These are phyloP conservation scores for Gymnopilus junonius DNA, from an alignment of 768 basidiomycete genomes.

Conservation along the genomic window DNA sequence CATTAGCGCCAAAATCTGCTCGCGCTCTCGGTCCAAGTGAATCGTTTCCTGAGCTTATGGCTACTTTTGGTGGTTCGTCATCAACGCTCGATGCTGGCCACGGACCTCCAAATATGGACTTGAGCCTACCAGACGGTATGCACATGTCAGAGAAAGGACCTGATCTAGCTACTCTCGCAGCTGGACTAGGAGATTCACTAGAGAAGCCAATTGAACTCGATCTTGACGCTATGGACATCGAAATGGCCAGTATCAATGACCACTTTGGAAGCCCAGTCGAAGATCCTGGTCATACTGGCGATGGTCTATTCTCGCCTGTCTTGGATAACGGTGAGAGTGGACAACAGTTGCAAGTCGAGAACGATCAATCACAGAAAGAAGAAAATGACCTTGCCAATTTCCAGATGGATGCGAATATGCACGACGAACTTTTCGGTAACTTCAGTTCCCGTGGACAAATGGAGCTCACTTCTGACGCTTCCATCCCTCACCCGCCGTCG, in stretches of 20 bases:
- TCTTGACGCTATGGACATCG: constrained; percentile 68
- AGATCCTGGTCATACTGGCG: constrained; percentile 35
- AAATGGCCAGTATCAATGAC: constrained; percentile 56
- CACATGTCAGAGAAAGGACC: constrained; percentile 17
- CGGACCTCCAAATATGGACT: constrained; percentile 58
- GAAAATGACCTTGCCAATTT: constrained; percentile 15
- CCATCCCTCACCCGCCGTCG: constrained; percentile 11
- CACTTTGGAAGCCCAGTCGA: constrained; percentile 54
- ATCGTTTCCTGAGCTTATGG: constrained; percentile 68
- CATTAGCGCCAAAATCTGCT: constrained; percentile 80
- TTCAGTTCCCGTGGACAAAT: constrained; percentile 19
- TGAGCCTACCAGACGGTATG: constrained; percentile 47
- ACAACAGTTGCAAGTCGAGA: constrained; percentile 2
- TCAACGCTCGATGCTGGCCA: constrained; percentile 33
- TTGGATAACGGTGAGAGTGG: constrained; percentile 13
- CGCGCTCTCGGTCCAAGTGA: constrained; percentile 59
- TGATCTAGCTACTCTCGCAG: constrained; percentile 35
- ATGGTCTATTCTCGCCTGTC: constrained; percentile 58
- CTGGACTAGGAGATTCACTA: constrained; percentile 57
- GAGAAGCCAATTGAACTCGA: constrained; percentile 87
- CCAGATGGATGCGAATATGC: constrained; percentile 18
- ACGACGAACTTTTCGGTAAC: constrained; percentile 29
- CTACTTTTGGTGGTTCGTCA: constrained; percentile 54
- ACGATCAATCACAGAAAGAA: constrained; percentile 5
- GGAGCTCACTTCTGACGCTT: constrained; percentile 4